These are phyloP conservation scores for Brettanomyces sp. DNA, from an alignment of 805 yeast species.

Conservation along the genomic window DNA sequence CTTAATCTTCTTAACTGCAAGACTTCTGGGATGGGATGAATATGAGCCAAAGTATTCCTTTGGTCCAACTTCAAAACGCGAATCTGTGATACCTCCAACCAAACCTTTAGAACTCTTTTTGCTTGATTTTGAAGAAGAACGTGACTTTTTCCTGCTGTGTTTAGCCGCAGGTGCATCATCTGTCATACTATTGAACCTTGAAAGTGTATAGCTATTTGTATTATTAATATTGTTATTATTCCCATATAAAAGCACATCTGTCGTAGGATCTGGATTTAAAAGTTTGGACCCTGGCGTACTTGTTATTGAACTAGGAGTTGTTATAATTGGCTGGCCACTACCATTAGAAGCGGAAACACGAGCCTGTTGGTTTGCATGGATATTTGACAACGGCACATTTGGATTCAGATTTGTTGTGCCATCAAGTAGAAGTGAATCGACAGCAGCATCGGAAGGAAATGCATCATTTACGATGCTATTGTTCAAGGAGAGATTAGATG, in stretches of 20 bases:
- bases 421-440: background rate
- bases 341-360: background rate
- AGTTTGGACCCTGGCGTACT: conserved; percentile 3
- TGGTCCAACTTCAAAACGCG: background rate
- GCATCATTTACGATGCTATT: background rate
- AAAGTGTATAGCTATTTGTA: conserved; percentile 3
- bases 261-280: background rate
- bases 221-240: conserved; percentile 1
- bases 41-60: background rate
- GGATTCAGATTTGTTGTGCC: no score
- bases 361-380: background rate
- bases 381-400: background rate
- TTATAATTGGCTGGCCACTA: background rate
- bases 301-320: conserved; percentile 1
- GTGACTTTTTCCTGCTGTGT: background rate
- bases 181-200: background rate
- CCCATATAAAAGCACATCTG: conserved; percentile 1
- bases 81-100: background rate
- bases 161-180: background rate
- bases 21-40: background rate
- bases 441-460: background rate
- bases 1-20: conserved; percentile 12
- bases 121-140: background rate
- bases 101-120: background rate
- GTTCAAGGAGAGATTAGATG: no score